Base-by-base conservation (phyloP, 202 grass and related monocot species). In the Bolboschoenoplectus hybrid region DNA sequence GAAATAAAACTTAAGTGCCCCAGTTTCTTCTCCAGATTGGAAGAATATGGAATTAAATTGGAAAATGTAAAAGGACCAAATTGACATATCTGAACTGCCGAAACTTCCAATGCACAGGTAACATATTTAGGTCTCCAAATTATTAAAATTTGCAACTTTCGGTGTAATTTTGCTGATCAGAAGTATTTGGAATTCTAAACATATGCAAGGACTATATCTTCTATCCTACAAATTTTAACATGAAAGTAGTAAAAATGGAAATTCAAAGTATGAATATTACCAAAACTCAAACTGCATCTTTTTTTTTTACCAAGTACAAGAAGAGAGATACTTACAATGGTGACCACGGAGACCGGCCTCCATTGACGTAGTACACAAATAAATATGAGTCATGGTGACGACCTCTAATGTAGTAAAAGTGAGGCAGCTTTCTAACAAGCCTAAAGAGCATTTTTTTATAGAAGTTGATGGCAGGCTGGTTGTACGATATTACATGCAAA, bases 401-500 rank as follows among this genome's bases (percentile, higher is more conserved):
- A 44, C 93, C 93, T 86, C 91, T 91, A 83, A 98, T 96, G 85
- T 94, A 94, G 81, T 98, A 98, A 92, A 98, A 98, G 62, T 89
- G 90, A 44, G 88, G 85, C 68, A 98, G 92, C 62, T 85, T 92
- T 90, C 97, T 98, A 63, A 86, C 89, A 60, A 92, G 90, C 86
- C 93, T 94, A 87, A 96, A 98, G 47, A 85, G 85, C 96, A 96
- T 98, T 88, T 98, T 98, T 83, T 96, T 93, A 85, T 98, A 98
- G 84, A 98, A 98, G 77, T 79, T 92, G 65, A 98, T 98, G 43
- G 96, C 96, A 86, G 91, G 96, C 60, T 91, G 93, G 80, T 98
- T 98, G 74, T 96, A 98, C 34, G 96, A 94, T 87, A 98, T 96
- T 85, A 98, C 93, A 95, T 98, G 96, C 64, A 98, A 90, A 87